Conservation (phyloP, 1,284 basidiomycete genomes). For the Tetrapyrgos nigripes region DNA sequence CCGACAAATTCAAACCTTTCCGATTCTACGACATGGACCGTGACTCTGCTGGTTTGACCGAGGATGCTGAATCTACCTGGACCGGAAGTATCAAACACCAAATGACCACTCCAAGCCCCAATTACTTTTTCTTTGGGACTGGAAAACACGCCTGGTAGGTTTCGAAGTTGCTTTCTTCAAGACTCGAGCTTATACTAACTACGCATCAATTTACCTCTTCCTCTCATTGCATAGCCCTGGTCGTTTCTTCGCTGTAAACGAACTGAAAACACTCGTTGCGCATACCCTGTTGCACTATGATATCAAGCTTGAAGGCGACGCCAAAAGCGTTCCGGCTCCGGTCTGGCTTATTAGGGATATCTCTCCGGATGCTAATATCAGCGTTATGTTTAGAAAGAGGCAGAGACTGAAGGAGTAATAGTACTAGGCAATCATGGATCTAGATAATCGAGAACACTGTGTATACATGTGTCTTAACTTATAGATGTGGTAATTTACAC, state of each 20-base stretch:
- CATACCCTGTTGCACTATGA: constrained; percentile 48
- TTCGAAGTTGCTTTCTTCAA: neutral
- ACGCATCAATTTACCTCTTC: neutral
- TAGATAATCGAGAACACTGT: too few species aligned
- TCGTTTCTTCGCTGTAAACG: constrained; percentile 49
- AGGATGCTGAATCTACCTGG: too few species aligned
- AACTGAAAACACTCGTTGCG: constrained; percentile 49
- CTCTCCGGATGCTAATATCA: too few species aligned
- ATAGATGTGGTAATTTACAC: too few species aligned
- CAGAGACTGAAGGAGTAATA: too few species aligned
- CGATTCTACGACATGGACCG: constrained; percentile 23
- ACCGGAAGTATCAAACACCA: constrained; percentile 19
- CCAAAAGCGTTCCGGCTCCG: constrained; percentile 15
- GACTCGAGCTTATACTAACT: too few species aligned
- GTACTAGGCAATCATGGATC: too few species aligned
- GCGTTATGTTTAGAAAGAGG: too few species aligned
- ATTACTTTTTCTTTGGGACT: constrained; percentile 29
- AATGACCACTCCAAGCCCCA: constrained; percentile 12
- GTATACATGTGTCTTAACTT: too few species aligned
- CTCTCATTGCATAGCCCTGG: constrained; percentile 47
- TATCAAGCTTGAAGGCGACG: constrained; percentile 40
- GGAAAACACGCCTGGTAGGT: constrained; percentile 29
- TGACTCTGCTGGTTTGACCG: constrained; percentile 7
- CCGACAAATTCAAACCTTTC: constrained; percentile 24
- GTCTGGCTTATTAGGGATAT: too few species aligned